Conservation (phyloP, 768 basidiomycete species). For the Psilocybe azurescens region DNA sequence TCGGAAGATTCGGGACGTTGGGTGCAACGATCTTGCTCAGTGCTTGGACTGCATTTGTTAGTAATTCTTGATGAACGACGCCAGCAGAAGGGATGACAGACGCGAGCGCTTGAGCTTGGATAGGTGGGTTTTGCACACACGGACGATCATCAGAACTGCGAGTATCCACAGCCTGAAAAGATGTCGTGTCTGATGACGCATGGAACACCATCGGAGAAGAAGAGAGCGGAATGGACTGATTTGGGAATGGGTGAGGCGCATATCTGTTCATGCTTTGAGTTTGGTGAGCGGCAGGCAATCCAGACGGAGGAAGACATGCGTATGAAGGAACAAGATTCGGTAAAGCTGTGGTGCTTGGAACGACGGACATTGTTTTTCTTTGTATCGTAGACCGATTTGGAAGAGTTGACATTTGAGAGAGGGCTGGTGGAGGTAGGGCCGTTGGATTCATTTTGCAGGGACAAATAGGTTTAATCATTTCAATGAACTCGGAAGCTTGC, state of each 20-base stretch:
- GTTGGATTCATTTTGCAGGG: constrained; percentile 70
- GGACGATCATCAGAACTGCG: background rate
- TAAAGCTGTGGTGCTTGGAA: background rate
- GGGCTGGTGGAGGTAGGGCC: constrained; percentile 10
- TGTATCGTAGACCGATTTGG: constrained; percentile 1
- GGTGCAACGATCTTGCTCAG: background rate
- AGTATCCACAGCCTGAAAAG: background rate
- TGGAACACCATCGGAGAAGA: constrained; percentile 22
- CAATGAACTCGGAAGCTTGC: constrained; percentile 62
- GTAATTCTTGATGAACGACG: background rate
- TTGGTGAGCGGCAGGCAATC: background rate
- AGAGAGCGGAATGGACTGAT: constrained; percentile 9
- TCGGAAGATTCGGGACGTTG: background rate
- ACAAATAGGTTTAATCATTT: constrained; percentile 68
- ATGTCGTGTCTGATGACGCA: background rate
- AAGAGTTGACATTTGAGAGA: constrained; percentile 13
- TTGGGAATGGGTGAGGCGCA: background rate
- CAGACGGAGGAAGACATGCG: constrained; percentile 7
- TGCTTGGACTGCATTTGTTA: background rate
- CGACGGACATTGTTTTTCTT: background rate
- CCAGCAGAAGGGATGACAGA: background rate
- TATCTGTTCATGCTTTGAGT: background rate
- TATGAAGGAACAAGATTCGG: constrained; percentile 13
- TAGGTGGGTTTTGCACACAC: background rate
- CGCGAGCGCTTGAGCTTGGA: background rate